Evolutionary conservation across 2,329 filamentous ascomycete species (phyloP).

Genomic region (Pseudogymnoascus sp.): DNA sequence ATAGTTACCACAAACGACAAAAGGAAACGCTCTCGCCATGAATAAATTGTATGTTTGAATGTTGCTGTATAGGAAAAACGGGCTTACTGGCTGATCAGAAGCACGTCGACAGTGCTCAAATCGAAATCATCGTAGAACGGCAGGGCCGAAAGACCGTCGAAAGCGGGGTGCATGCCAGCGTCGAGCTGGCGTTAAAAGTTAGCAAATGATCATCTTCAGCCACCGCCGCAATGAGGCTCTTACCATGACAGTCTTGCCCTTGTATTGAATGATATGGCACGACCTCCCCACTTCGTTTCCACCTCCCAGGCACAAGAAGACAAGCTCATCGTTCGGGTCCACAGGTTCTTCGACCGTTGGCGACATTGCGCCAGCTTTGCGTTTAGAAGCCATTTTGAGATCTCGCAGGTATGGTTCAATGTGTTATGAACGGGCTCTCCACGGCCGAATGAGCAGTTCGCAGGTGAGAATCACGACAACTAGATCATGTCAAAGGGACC

Average conservation of each 20-base stretch:
- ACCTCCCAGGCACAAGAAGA: slow-evolving; percentile 87
- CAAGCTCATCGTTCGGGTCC: slow-evolving; percentile 87
- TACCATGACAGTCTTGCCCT: slow-evolving; percentile 98
- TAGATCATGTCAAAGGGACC: not conserved
- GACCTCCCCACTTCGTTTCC: slow-evolving; percentile 96
- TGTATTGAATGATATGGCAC: slow-evolving; percentile 97
- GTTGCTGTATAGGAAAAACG: slow-evolving; percentile 17
- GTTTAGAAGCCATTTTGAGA: slow-evolving; percentile 77
- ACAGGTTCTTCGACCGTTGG: slow-evolving; percentile 70
- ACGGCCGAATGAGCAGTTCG: not conserved
- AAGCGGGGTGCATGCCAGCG: slow-evolving; percentile 92
- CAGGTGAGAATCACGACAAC: not conserved
- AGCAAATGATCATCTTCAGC: slow-evolving; percentile 12
- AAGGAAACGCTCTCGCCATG: not conserved
- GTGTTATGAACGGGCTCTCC: not conserved
- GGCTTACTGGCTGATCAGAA: slow-evolving; percentile 98
- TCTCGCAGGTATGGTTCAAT: not conserved
- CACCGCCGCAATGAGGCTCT: slow-evolving; percentile 24
- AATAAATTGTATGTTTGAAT: not conserved
- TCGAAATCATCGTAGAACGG: slow-evolving; percentile 99
- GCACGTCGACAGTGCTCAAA: slow-evolving; percentile 90
- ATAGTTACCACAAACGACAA: not conserved
- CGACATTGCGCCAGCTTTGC: slow-evolving; percentile 73
- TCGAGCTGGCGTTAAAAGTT: slow-evolving; percentile 58
- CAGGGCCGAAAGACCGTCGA: slow-evolving; percentile 85